Percentiles rank a stretch among this genome's conserved stretches.
These are phyloP conservation scores for Discostella pseudostelligera DNA, from an alignment of 108 stramenopile genomes.

Conservation along the genomic window DNA sequence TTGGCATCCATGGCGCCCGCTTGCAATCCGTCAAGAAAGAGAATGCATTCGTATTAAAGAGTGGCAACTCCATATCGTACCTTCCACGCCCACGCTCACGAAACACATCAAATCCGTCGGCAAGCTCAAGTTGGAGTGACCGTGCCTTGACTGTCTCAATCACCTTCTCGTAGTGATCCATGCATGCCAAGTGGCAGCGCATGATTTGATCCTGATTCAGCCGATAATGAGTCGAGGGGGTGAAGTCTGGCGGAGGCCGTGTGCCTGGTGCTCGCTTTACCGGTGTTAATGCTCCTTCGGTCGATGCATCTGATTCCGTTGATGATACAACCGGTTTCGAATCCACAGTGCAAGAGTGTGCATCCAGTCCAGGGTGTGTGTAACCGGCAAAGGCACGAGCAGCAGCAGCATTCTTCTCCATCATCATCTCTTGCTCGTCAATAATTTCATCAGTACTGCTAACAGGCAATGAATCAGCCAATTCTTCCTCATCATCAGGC, in stretches of 20 bases:
- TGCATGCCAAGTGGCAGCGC: slow-evolving; percentile 62
- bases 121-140: slow-evolving; percentile 68
- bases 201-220: slow-evolving; percentile 63
- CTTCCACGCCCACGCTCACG: slow-evolving; percentile 85
- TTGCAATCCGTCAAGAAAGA: slow-evolving; percentile 62
- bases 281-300: slow-evolving; percentile 1
- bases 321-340: slow-evolving; percentile 21
- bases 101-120: slow-evolving; percentile 86
- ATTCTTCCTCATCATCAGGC: not conserved
- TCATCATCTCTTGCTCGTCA: too few relatives aligned
- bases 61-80: slow-evolving; percentile 82
- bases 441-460: not conserved
- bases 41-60: slow-evolving; percentile 62
- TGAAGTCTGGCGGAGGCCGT: slow-evolving; percentile 16
- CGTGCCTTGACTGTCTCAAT: slow-evolving; percentile 82
- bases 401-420: too few relatives aligned
- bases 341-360: not conserved
- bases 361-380: not conserved
- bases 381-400: not conserved
- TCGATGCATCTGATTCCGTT: slow-evolving; percentile 37
- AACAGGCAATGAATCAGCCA: not conserved
- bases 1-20: slow-evolving; percentile 85
- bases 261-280: slow-evolving; percentile 15
- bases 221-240: slow-evolving; percentile 52
- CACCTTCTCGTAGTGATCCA: slow-evolving; percentile 82